A percentile compares a stretch with the other conserved stretches of the same genome.
Conservation (phyloP, 148 eudicot genomes). For the Chenopodium suecicum region DNA sequence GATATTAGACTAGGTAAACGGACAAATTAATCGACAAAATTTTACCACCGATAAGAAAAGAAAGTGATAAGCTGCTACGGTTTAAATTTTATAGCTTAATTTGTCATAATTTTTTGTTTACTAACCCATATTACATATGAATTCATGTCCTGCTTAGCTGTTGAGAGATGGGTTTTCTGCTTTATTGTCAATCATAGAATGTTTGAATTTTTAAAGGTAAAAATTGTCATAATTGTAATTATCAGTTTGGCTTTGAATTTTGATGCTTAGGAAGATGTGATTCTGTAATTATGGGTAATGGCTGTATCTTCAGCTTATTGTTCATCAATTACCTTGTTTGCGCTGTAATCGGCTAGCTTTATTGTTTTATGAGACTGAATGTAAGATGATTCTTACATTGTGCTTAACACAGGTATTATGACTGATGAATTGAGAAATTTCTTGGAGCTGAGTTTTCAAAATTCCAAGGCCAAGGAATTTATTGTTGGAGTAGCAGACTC, state of each 20-base stretch:
- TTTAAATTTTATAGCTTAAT: no score
- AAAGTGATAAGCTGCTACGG: no score
- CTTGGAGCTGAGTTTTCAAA: slow-evolving; percentile 66
- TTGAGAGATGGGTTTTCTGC: no score
- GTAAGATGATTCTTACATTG: not conserved
- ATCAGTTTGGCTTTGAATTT: not conserved
- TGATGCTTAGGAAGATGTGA: not conserved
- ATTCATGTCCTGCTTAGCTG: not conserved
- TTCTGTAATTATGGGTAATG: not conserved
- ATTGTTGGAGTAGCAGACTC: slow-evolving; percentile 84
- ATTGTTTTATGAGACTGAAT: not conserved
- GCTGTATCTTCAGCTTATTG: not conserved
- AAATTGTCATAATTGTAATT: not conserved
- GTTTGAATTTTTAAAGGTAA: not conserved
- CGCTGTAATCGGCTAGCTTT: not conserved
- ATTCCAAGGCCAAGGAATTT: slow-evolving; percentile 60
- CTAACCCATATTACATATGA: not conserved
- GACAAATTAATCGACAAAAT: no score
- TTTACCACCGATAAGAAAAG: no score
- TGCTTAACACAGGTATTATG: slow-evolving; percentile 58
- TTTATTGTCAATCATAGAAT: not conserved
- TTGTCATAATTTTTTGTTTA: no score
- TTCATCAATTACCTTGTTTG: not conserved
- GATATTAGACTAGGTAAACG: no score
- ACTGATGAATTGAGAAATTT: slow-evolving; percentile 80